phyloP scores from a whole-genome alignment of 257 asterid species.

The Nicotiana undulata region DNA sequence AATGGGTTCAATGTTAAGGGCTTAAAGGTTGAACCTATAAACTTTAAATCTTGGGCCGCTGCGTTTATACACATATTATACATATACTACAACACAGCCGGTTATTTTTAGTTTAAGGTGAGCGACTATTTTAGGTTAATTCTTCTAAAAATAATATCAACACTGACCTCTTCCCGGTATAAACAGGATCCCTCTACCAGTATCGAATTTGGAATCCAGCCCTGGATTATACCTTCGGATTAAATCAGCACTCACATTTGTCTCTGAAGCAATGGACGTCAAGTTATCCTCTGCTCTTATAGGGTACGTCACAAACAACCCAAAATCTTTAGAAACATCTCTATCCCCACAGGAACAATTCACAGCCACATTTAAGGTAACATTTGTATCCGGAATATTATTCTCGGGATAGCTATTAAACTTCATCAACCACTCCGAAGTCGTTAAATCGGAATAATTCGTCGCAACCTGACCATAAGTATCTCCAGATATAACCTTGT shows the following conservation, averaged over 20 bases:
- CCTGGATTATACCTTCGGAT: constrained; percentile 51
- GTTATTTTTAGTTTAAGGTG: too few species aligned
- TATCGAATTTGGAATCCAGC: constrained; percentile 25
- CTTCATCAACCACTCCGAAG: too few species aligned
- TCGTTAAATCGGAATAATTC: constrained; percentile 58
- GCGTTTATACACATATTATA: too few species aligned
- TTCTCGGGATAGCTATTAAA: too few species aligned
- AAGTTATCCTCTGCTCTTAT: constrained; percentile 44
- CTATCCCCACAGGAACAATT: constrained; percentile 79
- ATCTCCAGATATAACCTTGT: constrained; percentile 20
- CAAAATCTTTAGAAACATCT: constrained; percentile 38
- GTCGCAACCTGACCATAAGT: constrained; percentile 30
- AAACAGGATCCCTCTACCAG: constrained; percentile 47
- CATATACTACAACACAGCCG: too few species aligned
- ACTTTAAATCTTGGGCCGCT: too few species aligned
- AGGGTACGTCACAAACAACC: constrained; percentile 78
- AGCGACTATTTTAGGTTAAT: too few species aligned
- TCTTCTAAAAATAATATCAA: not conserved
- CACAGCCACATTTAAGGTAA: constrained; percentile 47
- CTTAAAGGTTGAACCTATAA: too few species aligned
- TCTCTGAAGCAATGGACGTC: constrained; percentile 37
- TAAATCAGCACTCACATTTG: constrained; percentile 41
- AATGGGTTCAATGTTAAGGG: too few species aligned
- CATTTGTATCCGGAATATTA: constrained; percentile 31
- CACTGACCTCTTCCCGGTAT: constrained; percentile 71